Evolutionary conservation across 805 yeast species (phyloP).

Genomic region (Helenozyma baotianmanensis): DNA sequence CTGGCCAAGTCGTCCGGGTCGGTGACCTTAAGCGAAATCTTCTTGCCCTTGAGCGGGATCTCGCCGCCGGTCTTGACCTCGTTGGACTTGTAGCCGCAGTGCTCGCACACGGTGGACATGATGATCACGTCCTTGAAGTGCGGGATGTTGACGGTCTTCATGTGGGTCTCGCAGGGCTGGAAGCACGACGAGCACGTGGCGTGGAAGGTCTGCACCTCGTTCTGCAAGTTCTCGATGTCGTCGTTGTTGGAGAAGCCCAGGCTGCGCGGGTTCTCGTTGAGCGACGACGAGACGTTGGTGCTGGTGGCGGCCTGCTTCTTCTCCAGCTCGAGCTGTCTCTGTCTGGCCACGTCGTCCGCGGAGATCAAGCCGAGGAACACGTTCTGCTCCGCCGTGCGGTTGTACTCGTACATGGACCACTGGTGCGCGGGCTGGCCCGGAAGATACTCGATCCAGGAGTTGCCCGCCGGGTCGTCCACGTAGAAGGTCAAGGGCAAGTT

Average conservation of each 20-base stretch:
- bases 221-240: conserved; percentile 78
- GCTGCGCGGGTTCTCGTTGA: conserved; percentile 34
- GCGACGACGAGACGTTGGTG: conserved; percentile 25
- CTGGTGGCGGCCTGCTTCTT: conserved; percentile 39
- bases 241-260: conserved; percentile 65
- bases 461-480: conserved; percentile 93
- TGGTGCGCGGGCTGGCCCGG: conserved; percentile 88
- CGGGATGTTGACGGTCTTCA: conserved; percentile 95
- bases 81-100: conserved; percentile 93
- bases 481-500: conserved; percentile 72
- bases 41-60: conserved; percentile 80
- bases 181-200: conserved; percentile 92
- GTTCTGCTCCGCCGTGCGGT: conserved; percentile 84
- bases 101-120: conserved; percentile 90
- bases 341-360: conserved; percentile 54
- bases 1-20: conserved; percentile 92
- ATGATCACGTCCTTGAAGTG: conserved; percentile 96
- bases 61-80: conserved; percentile 99
- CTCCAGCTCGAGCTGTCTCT: conserved; percentile 44
- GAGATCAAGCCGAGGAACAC: conserved; percentile 77
- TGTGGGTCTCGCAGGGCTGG: conserved; percentile 81
- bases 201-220: conserved; percentile 88
- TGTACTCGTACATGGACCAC: conserved; percentile 81
- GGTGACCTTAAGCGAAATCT: conserved; percentile 65
- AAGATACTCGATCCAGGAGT: conserved; percentile 88